Conservation (phyloP, 768 basidiomycete species). For the Auriscalpium microsporum region DNA sequence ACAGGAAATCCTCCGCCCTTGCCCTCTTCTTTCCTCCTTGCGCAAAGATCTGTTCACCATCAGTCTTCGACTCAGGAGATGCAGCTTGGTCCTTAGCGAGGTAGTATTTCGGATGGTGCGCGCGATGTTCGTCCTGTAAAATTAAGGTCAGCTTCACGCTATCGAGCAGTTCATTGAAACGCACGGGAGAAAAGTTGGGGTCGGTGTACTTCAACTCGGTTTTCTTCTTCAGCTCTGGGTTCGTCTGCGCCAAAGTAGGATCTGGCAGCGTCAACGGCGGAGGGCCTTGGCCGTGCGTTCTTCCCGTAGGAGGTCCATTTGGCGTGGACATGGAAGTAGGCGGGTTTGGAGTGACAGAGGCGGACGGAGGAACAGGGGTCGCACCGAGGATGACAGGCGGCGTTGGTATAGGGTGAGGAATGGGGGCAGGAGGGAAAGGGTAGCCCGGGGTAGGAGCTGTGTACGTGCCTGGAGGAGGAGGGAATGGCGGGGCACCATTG, state of each 20-base stretch:
- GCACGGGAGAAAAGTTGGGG: conserved; percentile 70
- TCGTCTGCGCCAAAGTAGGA: conserved; percentile 50
- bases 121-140: conserved; percentile 68
- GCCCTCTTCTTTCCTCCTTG: conserved; percentile 75
- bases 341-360: conserved; percentile 19
- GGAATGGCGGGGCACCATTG: conserved; percentile 11
- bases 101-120: conserved; percentile 56
- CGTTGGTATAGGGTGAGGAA: conserved; percentile 21
- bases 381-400: conserved; percentile 22
- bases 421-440: conserved; percentile 20
- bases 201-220: conserved; percentile 69
- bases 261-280: conserved; percentile 43
- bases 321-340: conserved; percentile 15
- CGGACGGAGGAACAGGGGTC: conserved; percentile 19
- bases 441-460: conserved; percentile 14
- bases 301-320: conserved; percentile 16
- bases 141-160: background rate
- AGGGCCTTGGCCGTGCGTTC: conserved; percentile 7
- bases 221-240: conserved; percentile 68
- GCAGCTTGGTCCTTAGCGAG: conserved; percentile 32
- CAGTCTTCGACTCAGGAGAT: conserved; percentile 23
- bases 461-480: conserved; percentile 14
- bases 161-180: conserved; percentile 20
- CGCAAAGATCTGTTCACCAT: conserved; percentile 20
- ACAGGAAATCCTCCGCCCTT: conserved; percentile 81